Evolutionary conservation across 225 moss, liverwort and hornwort species (phyloP).

Genomic region (Ulota crispa): DNA sequence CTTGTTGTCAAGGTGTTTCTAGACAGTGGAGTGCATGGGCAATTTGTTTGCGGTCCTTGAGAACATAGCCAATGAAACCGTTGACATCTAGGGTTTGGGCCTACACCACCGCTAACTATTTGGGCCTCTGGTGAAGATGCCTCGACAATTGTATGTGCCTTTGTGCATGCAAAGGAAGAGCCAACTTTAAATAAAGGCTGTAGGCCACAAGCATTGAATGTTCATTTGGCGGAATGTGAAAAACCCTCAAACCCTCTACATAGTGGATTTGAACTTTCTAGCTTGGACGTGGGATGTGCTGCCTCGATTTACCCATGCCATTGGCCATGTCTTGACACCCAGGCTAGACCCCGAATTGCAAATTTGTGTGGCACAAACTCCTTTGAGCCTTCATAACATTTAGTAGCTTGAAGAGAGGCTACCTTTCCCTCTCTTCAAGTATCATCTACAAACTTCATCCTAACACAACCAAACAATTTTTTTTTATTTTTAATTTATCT

Average conservation of each 20-base stretch:
- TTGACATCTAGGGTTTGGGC: slow-evolving; percentile 37
- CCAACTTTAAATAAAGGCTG: slow-evolving; percentile 16
- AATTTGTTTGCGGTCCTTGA: slow-evolving; percentile 36
- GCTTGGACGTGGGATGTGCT: slow-evolving; percentile 22
- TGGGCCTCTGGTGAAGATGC: slow-evolving; percentile 31
- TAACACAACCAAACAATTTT: too few species aligned
- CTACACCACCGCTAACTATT: neutral
- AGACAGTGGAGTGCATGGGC: slow-evolving; percentile 34
- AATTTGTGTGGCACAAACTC: slow-evolving; percentile 6
- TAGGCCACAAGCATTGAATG: slow-evolving; percentile 39
- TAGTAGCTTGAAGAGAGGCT: too few species aligned
- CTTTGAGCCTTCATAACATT: too few species aligned
- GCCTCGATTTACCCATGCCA: slow-evolving; percentile 12
- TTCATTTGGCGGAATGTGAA: slow-evolving; percentile 35
- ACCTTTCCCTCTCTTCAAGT: too few species aligned
- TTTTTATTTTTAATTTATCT: too few species aligned
- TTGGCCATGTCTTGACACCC: neutral
- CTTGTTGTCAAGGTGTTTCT: neutral
- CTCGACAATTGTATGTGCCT: neutral
- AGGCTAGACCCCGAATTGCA: neutral
- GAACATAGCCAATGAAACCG: neutral
- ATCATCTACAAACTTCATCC: too few species aligned
- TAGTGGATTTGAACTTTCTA: slow-evolving; percentile 28
- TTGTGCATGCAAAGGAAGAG: neutral
- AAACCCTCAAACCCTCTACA: slow-evolving; percentile 8